Evolutionary conservation across 2,329 filamentous ascomycete genomes (phyloP), one percentile per base, ranked within the genome.

Genomic region (Chaetomium sp.): DNA sequence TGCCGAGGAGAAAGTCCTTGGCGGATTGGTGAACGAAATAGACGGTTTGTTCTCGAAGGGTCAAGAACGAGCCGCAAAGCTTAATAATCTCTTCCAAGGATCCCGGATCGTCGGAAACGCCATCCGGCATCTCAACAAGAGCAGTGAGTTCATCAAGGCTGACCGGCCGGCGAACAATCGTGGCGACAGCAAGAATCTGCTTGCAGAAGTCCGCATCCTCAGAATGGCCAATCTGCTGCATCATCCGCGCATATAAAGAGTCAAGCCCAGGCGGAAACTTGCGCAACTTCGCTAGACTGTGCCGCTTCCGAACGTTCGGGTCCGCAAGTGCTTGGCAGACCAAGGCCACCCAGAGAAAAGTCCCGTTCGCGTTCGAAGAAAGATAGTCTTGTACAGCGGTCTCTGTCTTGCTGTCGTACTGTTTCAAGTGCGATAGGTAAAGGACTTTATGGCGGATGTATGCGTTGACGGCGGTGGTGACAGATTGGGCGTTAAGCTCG

Each of bases 341-440:
- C 37, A 40, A 12, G 14, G 72, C 68, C 27, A 74, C 73, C 74
- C 72, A 76, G 35, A 77, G 70, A 52, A 76, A 76, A 0, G 73
- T 77, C n/a, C 63, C 68, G 33, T 70, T 56, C 27, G 49, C 41
- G 41, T 75, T 70, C 12, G 43, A 52, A 0, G 37, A 38, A 7
- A 72, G 53, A 57, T 69, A 52, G n/a, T 55, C 11, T 7, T 57
- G 47, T 9, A 70, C 59, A 10, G 44, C 48, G 6, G 60, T 34
- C 49, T 54, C 37, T 6, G 57, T 61, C 9, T 57, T 41, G 2
- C 42, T 6, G 42, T 63, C 57, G 50, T 71, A 70, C 27, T 58
- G 53, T 12, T 70, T 70, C 44, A 19, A 14, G 3, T 40, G 7
- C 36, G 50, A 56, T n/a, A 76, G 56, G 4, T 66, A 4, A 2